Base-by-base conservation (phyloP, 2,329 filamentous ascomycete genomes). In the Xylariaceae sp. region DNA sequence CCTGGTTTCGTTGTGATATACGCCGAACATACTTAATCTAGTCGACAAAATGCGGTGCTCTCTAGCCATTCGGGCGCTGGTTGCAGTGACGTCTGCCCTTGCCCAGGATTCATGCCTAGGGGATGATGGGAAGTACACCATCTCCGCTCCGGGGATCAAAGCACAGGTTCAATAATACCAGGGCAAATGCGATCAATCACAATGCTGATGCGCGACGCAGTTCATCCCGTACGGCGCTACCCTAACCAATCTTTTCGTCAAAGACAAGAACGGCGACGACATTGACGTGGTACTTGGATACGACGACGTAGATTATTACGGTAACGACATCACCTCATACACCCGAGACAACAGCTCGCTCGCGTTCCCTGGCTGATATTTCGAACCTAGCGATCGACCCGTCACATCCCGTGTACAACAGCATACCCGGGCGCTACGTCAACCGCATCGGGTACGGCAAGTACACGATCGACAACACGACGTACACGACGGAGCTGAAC, bases 281-380 rank as follows among this genome's bases (percentile, higher is more conserved):
- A 79, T 86, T 48, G 85, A 88, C 59, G 79, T 88, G 37, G 84
- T 88, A 1, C 77, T 88, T 9, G 85, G 85, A 7, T 87, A 84
- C 67, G 84, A 88, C 67, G 83, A 86, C 65, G 78, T 80, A 20
- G 76, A 74, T 20, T 81, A 81, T 67, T 88, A 88, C 68, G 76
- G 77, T 79, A 59, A 63, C 63, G 62, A 48, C 6, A 20, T 45
- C 16, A 20, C 46, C 16, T 49, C n/a, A 45, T 7, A 20, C 21
- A 20, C 40, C 21, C 26, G 9, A 48, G 26, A 18, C 9, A 42
- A 2, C 32, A 51, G 1, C 42, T 12, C 23, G 9, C 42, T 12
- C n/a, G n/a, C n/a, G n/a, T n/a, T n/a, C n/a, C 20, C 56, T 7
- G 40, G 50, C 55, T 62, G 42, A 56, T 44, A 20, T 44, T 37